Evolutionary conservation across 805 yeast species (phyloP).

Genomic region (Isabelozyma gotoi): DNA sequence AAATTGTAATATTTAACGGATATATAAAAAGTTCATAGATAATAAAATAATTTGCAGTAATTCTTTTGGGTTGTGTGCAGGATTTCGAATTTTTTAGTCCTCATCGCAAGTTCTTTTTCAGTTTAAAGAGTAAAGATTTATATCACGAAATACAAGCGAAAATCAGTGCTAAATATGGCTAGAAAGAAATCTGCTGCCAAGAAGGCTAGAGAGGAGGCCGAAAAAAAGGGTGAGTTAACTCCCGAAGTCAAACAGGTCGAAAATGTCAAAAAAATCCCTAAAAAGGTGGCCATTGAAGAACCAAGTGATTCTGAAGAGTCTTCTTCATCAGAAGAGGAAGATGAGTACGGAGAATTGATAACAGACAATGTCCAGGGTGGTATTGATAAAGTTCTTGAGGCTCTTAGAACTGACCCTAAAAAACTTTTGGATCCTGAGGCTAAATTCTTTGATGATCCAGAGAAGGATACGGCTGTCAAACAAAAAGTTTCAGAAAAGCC

Average conservation of each 20-base stretch:
- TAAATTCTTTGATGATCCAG: conserved; percentile 72
- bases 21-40: no score
- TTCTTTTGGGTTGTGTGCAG: neutral
- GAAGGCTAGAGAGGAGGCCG: conserved; percentile 56
- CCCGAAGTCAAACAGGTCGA: neutral
- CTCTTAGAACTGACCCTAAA: conserved; percentile 69
- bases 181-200: conserved; percentile 86
- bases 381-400: conserved; percentile 65
- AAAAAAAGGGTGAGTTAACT: conserved; percentile 6
- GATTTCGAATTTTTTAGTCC: neutral
- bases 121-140: neutral
- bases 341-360: conserved; percentile 83
- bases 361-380: conserved; percentile 86
- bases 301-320: conserved; percentile 22
- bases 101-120: neutral
- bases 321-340: conserved; percentile 73
- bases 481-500: conserved; percentile 49
- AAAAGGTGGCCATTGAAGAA: conserved; percentile 5
- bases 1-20: neutral
- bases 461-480: conserved; percentile 19
- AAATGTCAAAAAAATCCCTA: conserved; percentile 8
- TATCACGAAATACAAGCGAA: neutral
- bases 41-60: no score
- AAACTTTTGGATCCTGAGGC: conserved; percentile 64
- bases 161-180: conserved; percentile 51